Evolutionary conservation across 371 early-diverging fungal species (phyloP).

Genomic region (Phascolomyces articulosus): DNA sequence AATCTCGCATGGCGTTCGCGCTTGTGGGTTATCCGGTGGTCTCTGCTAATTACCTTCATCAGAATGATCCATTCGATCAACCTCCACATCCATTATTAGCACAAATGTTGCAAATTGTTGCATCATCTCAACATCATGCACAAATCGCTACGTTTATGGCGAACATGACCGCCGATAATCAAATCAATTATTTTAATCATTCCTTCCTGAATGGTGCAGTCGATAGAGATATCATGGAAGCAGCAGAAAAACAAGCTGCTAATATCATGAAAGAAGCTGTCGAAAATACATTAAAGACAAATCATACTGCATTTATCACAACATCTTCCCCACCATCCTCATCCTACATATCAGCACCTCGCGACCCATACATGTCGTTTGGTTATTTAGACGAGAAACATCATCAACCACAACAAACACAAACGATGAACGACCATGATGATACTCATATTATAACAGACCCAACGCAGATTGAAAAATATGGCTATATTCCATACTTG

Average conservation of each 20-base stretch:
- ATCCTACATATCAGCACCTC: too few relatives aligned
- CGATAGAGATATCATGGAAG: neutral
- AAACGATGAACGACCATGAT: neutral
- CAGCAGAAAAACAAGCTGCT: neutral
- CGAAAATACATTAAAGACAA: too few relatives aligned
- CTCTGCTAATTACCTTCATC: neutral
- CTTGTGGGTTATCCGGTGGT: conserved; percentile 11
- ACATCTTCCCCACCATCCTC: neutral
- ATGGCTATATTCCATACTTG: neutral
- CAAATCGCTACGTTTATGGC: conserved; percentile 4
- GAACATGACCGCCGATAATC: too few relatives aligned
- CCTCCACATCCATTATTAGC: neutral
- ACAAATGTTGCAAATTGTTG: neutral
- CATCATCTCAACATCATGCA: neutral
- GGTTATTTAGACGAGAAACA: neutral
- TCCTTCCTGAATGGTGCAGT: neutral
- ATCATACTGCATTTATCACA: too few relatives aligned
- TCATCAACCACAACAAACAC: neutral
- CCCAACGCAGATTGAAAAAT: neutral
- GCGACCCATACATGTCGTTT: neutral
- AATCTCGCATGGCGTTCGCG: neutral
- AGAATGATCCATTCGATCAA: neutral
- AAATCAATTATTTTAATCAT: neutral
- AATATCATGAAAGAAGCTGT: neutral
- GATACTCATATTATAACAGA: neutral